Evolutionary conservation across 345 rosid species (phyloP), one percentile per base, ranked within the genome.

Genomic region (Eucalyptus cloeziana): DNA sequence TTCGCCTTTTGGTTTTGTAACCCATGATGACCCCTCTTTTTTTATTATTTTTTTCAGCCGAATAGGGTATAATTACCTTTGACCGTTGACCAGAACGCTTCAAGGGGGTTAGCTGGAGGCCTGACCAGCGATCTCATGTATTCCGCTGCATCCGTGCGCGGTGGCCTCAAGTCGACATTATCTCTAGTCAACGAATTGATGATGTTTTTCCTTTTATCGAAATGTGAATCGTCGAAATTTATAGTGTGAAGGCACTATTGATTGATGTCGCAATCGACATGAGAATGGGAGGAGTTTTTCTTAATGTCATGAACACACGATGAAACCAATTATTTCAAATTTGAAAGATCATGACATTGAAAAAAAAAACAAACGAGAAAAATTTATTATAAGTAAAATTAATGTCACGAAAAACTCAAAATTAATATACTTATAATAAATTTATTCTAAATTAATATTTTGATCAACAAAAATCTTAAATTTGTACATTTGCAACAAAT

Each of bases 381-480:
- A 52, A 1, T 19, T 19, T 19, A 52, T 52, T 52, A 52, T 0
- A 52, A 7, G 1, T 52, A 52, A 21, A 19, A 52, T 17, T 51
- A 51, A 51, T 7, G 2, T 51, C 8, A 51, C 8, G 9, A 3
- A 17, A 17, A 17, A 17, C 4, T 51, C 22, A 51, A 51, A 7
- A 51, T 52, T 52, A 52, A 52, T 52, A 7, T 0, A 52, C 1
- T 52, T 52, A 1, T 19, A 7, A 21, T 21, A 21, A 52, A 3
- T 52, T 52, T 7, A 52, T 52, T 1, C 0, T 52, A 52, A 52
- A 52, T 52, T 52, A 21, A 21, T 7, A 7, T 0, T 21, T 52
- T 0, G 25, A 52, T 1, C 1, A 52, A 0, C 58, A 52, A 52
- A 52, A 7, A 52, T 0, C 1, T 52, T 0, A 52, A 52, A 52